These are phyloP conservation scores for Fagopyrum homotropicum DNA, from an alignment of 148 eudicot species.

Conservation along the genomic window DNA sequence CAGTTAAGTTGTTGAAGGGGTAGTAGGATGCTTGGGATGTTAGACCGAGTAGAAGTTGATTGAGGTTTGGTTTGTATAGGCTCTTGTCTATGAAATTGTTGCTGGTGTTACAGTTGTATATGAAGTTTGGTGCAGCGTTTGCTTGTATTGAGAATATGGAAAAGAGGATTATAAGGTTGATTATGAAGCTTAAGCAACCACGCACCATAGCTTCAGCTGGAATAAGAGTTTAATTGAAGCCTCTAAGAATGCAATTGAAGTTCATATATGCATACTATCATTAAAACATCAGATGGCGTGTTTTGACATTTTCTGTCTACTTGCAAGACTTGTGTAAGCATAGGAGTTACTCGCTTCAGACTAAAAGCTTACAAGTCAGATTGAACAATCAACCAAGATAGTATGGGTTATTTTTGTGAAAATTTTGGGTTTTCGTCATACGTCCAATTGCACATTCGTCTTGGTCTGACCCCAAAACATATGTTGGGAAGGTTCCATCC, in stretches of 20 bases:
- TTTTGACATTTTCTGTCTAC: not conserved
- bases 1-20: not conserved
- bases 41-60: not conserved
- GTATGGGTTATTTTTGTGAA: too few relatives aligned
- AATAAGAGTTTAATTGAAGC: too few relatives aligned
- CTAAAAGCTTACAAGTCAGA: too few relatives aligned
- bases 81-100: constrained; percentile 3
- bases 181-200: not conserved
- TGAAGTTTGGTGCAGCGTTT: not conserved
- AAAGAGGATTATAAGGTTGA: not conserved
- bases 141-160: not conserved
- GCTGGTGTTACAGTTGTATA: not conserved
- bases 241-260: not conserved
- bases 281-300: not conserved
- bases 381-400: too few relatives aligned
- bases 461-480: too few relatives aligned
- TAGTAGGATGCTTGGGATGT: not conserved
- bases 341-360: too few relatives aligned
- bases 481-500: too few relatives aligned
- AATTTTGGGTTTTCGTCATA: too few relatives aligned
- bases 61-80: not conserved
- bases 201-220: not conserved
- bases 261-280: not conserved
- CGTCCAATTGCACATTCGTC: too few relatives aligned
- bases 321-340: too few relatives aligned